These are phyloP conservation scores for Lepidium aucheri DNA, from an alignment of 345 rosid species.

Conservation along the genomic window DNA sequence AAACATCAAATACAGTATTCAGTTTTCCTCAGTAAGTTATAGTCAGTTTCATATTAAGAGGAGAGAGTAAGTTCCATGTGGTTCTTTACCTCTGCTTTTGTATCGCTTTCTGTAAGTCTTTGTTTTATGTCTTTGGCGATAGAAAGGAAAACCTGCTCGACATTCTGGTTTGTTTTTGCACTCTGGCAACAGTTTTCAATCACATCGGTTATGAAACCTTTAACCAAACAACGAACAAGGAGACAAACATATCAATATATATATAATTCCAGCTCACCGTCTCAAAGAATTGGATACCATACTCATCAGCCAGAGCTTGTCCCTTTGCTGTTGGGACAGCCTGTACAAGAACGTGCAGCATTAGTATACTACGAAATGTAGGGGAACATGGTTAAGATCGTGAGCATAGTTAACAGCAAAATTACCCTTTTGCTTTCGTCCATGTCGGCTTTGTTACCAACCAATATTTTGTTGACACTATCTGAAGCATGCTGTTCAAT, in stretches of 20 bases:
- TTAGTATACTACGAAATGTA: background rate
- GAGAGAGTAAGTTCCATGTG: background rate
- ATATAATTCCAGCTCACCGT: slow-evolving; percentile 28
- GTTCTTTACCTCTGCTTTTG: slow-evolving; percentile 37
- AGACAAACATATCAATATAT: background rate
- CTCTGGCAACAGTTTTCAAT: slow-evolving; percentile 34
- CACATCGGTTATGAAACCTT: background rate
- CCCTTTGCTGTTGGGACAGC: slow-evolving; percentile 50
- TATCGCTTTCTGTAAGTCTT: slow-evolving; percentile 39
- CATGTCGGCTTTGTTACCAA: slow-evolving; percentile 67
- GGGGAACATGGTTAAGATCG: background rate
- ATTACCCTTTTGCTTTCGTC: slow-evolving; percentile 67
- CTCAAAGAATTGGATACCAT: slow-evolving; percentile 55
- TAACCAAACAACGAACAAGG: background rate
- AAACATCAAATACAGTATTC: background rate
- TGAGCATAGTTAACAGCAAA: background rate
- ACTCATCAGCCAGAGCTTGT: slow-evolving; percentile 53
- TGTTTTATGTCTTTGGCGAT: slow-evolving; percentile 48
- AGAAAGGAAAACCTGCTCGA: slow-evolving; percentile 51
- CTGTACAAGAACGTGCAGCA: slow-evolving; percentile 14
- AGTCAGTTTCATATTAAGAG: slow-evolving; percentile 1
- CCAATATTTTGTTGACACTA: slow-evolving; percentile 52
- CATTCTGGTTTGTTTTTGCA: slow-evolving; percentile 51
- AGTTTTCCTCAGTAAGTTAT: background rate
- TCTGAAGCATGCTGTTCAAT: slow-evolving; percentile 64